Conservation (phyloP, 75 land plant genomes). For the Ceratopteris richardii region DNA sequence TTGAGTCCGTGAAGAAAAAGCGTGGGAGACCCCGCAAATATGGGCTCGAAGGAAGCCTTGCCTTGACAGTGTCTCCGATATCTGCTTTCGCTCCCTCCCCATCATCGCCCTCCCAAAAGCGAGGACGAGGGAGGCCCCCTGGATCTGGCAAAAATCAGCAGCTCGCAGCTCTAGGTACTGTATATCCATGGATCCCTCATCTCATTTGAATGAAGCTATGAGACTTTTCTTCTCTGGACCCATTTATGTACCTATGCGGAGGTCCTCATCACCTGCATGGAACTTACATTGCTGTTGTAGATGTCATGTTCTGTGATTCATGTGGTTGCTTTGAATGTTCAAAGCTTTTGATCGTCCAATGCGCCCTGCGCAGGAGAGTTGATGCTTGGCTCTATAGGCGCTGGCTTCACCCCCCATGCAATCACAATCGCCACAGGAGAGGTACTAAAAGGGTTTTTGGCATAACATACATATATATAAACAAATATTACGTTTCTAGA, state of each 20-base stretch:
- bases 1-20: slow-evolving; percentile 52
- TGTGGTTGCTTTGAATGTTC: no score
- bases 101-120: slow-evolving; percentile 8
- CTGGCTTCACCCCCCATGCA: slow-evolving; percentile 71
- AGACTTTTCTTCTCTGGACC: no score
- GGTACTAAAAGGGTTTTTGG: slow-evolving; percentile 28
- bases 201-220: no score
- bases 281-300: no score
- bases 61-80: slow-evolving; percentile 20
- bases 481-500: no score
- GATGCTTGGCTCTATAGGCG: slow-evolving; percentile 51
- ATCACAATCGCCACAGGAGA: slow-evolving; percentile 73
- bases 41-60: slow-evolving; percentile 38
- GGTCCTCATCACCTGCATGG: no score
- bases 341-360: no score
- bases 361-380: slow-evolving; percentile 33
- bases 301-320: no score
- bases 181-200: no score
- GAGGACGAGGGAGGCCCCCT: slow-evolving; percentile 57
- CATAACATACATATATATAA: no score
- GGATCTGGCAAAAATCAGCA: slow-evolving; percentile 71
- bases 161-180: slow-evolving; percentile 48
- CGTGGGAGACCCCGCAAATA: slow-evolving; percentile 75
- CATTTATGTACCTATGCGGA: no score
- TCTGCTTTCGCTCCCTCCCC: slow-evolving; percentile 15